Evolutionary conservation across 306 rosid species (phyloP), one percentile per base, ranked within the genome.

Genomic region (Macrotyloma uniflorum): DNA sequence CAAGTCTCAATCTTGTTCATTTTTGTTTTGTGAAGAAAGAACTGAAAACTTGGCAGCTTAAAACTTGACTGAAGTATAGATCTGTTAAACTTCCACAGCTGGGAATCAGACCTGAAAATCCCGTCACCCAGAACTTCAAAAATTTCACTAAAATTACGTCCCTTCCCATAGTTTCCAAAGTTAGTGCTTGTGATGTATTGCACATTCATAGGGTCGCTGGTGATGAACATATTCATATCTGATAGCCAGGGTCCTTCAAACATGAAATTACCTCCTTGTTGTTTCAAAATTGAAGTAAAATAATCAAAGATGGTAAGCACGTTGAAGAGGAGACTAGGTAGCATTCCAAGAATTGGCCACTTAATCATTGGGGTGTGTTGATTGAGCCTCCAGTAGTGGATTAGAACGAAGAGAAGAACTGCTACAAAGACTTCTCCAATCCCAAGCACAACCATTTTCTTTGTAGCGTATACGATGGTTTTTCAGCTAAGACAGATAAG

Each of bases 201-300:
- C 45, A 88, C 63, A 28, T 88, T 88, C 14, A 33, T 16, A 0
- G 85, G 85, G 5, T 88, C 83, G 2, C 64, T 32, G 1, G 91
- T 88, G 23, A 61, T 1, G 0, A 88, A 12, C 67, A 63, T 50
- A 20, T 11, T 49, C 78, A 79, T 71, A 32, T 57, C 11, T 12
- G 79, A 18, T 14, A 80, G 67, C 83, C 73, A 79, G 2, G 81
- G 80, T 32, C 88, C 87, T 8, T 38, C 35, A 53, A 87, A 36
- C 38, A 35, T 36, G 20, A 65, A 3, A 0, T 83, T 74, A 0
- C 83, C 80, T 1, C 78, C 70, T 3, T 30, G 4, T 15, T 11
- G 59, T 63, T 35, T 57, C 26, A 81, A 11, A 49, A 42, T 0
- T 8, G 33, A 65, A 22, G 72, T 68, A 15, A 11, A 24, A 2